phyloP scores from a whole-genome alignment of 805 yeast genomes.

The Saturnispora serradocipensis region DNA sequence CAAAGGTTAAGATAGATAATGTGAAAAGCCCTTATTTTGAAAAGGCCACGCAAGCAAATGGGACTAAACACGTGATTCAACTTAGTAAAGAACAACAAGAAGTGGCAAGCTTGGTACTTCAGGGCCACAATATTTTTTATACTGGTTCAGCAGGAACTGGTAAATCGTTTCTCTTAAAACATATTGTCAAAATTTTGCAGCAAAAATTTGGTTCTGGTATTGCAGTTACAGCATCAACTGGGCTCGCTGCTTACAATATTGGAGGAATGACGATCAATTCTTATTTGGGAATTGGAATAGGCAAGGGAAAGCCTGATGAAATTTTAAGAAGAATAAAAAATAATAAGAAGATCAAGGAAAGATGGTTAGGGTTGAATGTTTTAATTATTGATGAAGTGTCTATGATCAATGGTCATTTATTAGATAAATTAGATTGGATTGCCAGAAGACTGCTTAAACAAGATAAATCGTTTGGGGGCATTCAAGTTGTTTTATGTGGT shows the following conservation, averaged over 20 bases:
- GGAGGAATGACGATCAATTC: conserved; percentile 75
- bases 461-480: conserved; percentile 63
- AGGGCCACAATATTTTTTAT: conserved; percentile 68
- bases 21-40: conserved; percentile 1
- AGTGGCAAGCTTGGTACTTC: conserved; percentile 51
- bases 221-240: conserved; percentile 79
- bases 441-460: conserved; percentile 43
- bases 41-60: conserved; percentile 4
- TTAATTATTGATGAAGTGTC: conserved; percentile 71
- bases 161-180: conserved; percentile 74
- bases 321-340: conserved; percentile 45
- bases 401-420: conserved; percentile 64
- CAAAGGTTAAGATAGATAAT: neutral
- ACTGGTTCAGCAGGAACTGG: conserved; percentile 99
- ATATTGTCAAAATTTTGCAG: conserved; percentile 47
- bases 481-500: conserved; percentile 68
- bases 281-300: conserved; percentile 71
- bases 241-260: conserved; percentile 73
- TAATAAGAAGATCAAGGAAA: conserved; percentile 37
- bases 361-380: conserved; percentile 52
- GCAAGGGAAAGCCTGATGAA: conserved; percentile 39
- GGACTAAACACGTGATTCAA: conserved; percentile 9
- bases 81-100: conserved; percentile 55
- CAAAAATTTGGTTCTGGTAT: conserved; percentile 41
- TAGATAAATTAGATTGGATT: conserved; percentile 54